Evolutionary conservation across 169 alveolate species (phyloP).

Genomic region (Theileria annulata): DNA sequence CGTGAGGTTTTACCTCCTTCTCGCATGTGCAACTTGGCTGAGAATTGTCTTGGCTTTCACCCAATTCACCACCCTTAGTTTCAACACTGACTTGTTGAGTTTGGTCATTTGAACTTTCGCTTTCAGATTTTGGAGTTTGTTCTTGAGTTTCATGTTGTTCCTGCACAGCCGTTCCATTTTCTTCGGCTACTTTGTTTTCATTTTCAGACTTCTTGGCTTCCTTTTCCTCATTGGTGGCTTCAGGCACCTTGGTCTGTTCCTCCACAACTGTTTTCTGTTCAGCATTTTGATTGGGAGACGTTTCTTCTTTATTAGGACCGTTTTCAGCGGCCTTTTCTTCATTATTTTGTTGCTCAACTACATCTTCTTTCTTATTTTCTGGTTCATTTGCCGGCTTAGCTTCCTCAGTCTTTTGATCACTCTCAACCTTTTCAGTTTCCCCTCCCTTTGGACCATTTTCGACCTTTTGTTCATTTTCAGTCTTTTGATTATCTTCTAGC

Average conservation of each 20-base stretch:
- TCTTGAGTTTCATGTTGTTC: not conserved
- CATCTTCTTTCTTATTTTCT: constrained; percentile 18
- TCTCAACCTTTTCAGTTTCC: constrained; percentile 8
- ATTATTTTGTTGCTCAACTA: not conserved
- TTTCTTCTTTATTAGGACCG: not conserved
- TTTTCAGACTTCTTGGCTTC: constrained; percentile 1
- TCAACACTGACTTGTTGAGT: no score
- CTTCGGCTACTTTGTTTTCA: not conserved
- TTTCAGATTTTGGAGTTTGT: constrained; percentile 1
- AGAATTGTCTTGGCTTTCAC: not conserved
- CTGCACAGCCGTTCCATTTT: not conserved
- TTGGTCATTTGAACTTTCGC: not conserved
- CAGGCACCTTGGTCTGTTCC: not conserved
- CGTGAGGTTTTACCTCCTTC: constrained; percentile 8
- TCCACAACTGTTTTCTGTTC: not conserved
- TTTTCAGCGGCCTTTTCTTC: not conserved
- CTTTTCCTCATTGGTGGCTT: not conserved
- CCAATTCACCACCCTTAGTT: no score
- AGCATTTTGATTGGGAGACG: not conserved
- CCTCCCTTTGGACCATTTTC: constrained; percentile 19
- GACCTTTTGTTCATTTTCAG: not conserved
- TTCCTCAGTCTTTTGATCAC: constrained; percentile 1
- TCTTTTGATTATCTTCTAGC: constrained; percentile 10
- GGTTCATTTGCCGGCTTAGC: not conserved
- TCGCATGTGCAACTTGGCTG: not conserved